phyloP scores from a whole-genome alignment of 2,329 filamentous ascomycete genomes.

The Pyrenophora teres region DNA sequence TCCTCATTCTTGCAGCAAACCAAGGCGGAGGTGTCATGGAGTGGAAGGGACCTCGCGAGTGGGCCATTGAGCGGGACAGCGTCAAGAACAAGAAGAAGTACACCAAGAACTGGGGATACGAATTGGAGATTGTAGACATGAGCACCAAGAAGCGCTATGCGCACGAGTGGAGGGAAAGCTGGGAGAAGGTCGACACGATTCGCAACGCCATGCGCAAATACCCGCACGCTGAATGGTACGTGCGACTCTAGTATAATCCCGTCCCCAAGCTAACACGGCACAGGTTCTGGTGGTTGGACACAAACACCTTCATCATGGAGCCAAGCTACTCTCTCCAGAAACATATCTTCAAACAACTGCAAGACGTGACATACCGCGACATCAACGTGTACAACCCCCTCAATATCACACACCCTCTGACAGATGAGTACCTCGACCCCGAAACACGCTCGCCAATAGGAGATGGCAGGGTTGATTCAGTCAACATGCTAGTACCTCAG shows the following conservation, averaged over 20 bases:
- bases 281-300: conserved; percentile 99
- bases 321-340: conserved; percentile 84
- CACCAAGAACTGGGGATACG: conserved; percentile 85
- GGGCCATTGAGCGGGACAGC: conserved; percentile 97
- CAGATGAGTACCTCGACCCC: conserved; percentile 74
- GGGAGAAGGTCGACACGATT: conserved; percentile 97
- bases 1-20: conserved; percentile 92
- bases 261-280: conserved; percentile 32
- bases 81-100: conserved; percentile 94
- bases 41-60: conserved; percentile 96
- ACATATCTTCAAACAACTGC: conserved; percentile 85
- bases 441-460: conserved; percentile 73
- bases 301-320: conserved; percentile 98
- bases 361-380: conserved; percentile 80
- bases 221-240: conserved; percentile 92
- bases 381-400: conserved; percentile 96
- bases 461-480: conserved; percentile 75
- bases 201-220: conserved; percentile 89
- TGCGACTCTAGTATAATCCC: conserved; percentile 11
- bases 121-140: conserved; percentile 97
- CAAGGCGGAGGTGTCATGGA: conserved; percentile 98
- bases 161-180: conserved; percentile 98
- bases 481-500: conserved; percentile 88
- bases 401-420: conserved; percentile 85
- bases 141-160: conserved; percentile 98